Evolutionary conservation across 495 filamentous ascomycete species (phyloP).

Genomic region (Neurospora pannonica): DNA sequence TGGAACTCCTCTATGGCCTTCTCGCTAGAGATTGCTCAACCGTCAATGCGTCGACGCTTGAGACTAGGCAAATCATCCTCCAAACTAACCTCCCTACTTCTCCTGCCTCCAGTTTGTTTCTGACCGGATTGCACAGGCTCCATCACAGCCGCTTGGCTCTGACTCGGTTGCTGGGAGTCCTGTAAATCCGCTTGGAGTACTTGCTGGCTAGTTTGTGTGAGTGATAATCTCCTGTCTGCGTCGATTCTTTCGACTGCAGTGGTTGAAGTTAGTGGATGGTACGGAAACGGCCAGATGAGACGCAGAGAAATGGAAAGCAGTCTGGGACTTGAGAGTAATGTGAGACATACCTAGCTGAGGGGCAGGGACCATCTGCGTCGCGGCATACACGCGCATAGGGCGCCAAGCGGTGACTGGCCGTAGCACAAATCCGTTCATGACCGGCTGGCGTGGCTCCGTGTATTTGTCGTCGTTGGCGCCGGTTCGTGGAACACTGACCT

Average conservation of each 20-base stretch:
- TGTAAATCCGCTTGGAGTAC: background rate
- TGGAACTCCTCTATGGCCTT: background rate
- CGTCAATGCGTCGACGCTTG: background rate
- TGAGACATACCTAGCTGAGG: too few relatives aligned
- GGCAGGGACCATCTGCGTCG: too few relatives aligned
- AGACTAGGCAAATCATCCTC: background rate
- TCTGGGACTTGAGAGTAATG: too few relatives aligned
- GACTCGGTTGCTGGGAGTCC: background rate
- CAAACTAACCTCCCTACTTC: background rate
- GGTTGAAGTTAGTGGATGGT: background rate
- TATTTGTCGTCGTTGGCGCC: too few relatives aligned
- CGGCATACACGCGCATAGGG: too few relatives aligned
- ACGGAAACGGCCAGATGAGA: too few relatives aligned
- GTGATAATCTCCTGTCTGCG: background rate
- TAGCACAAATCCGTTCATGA: too few relatives aligned
- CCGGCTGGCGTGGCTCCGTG: too few relatives aligned
- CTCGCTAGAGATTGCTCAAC: too few relatives aligned
- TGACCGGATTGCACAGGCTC: background rate
- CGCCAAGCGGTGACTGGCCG: too few relatives aligned
- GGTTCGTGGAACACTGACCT: too few relatives aligned
- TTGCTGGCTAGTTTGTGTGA: background rate
- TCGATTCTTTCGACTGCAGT: background rate
- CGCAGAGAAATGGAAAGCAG: too few relatives aligned
- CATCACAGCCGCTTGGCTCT: background rate
- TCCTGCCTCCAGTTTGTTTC: background rate